A percentile compares a stretch with the other conserved stretches of the same genome.
These are phyloP conservation scores for Pichiaceae sp. DNA, from an alignment of 1,139 yeast genomes.

Conservation along the genomic window DNA sequence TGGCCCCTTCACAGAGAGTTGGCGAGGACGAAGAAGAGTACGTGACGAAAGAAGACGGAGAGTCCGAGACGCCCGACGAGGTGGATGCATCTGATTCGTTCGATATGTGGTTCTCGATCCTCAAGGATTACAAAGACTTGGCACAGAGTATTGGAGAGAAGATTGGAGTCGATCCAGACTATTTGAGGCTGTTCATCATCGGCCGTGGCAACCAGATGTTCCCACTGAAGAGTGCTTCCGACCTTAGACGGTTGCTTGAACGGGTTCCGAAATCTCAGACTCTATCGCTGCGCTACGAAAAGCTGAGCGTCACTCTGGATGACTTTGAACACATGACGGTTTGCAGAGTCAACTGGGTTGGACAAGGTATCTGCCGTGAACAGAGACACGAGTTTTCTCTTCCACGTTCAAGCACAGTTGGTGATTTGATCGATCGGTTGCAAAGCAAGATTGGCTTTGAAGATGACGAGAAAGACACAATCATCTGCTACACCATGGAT, in stretches of 20 bases:
- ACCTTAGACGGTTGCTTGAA: slow-evolving; percentile 33
- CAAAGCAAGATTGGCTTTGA: slow-evolving; percentile 47
- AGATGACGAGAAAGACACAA: slow-evolving; percentile 37
- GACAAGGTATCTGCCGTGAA: slow-evolving; percentile 51
- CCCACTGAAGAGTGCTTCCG: slow-evolving; percentile 26
- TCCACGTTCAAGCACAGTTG: slow-evolving; percentile 50
- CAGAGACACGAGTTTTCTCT: slow-evolving; percentile 66
- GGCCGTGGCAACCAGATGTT: slow-evolving; percentile 18
- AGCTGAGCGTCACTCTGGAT: slow-evolving; percentile 61
- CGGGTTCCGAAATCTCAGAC: slow-evolving; percentile 39
- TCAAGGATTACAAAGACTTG: slow-evolving; percentile 49
- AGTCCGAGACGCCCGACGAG: slow-evolving; percentile 3
- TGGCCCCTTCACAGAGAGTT: slow-evolving; percentile 39
- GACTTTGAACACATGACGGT: slow-evolving; percentile 73
- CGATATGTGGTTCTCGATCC: slow-evolving; percentile 65
- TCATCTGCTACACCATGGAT: slow-evolving; percentile 53
- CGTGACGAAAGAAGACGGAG: slow-evolving; percentile 25
- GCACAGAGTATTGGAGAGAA: slow-evolving; percentile 49
- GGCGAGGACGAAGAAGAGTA: slow-evolving; percentile 44
- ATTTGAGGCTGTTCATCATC: slow-evolving; percentile 57
- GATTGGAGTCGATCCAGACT: slow-evolving; percentile 49
- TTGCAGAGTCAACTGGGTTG: slow-evolving; percentile 57
- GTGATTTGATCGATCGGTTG: slow-evolving; percentile 49
- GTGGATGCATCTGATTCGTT: slow-evolving; percentile 23
- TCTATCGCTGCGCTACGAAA: slow-evolving; percentile 60